Conservation (phyloP, 306 rosid genomes). For the Lupinus albus region DNA sequence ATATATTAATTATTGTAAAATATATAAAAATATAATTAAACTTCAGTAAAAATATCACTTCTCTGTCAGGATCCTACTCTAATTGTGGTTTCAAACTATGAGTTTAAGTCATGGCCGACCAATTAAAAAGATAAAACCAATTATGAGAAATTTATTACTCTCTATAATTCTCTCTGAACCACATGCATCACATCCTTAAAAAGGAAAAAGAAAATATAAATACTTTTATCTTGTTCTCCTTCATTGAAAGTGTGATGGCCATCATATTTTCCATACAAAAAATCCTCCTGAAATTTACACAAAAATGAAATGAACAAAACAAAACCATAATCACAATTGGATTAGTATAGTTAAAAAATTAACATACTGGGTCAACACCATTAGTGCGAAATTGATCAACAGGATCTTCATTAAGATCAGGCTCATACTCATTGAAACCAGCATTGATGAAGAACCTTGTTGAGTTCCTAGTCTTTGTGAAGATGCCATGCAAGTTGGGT, state of each 20-base stretch:
- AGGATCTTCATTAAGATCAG: slow-evolving; percentile 85
- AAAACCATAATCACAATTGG: background rate
- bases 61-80: too few species aligned
- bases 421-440: slow-evolving; percentile 73
- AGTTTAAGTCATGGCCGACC: background rate
- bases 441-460: slow-evolving; percentile 53
- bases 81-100: too few species aligned
- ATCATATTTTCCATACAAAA: slow-evolving; percentile 71
- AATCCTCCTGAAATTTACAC: slow-evolving; percentile 69
- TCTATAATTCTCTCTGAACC: background rate
- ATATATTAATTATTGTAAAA: too few species aligned
- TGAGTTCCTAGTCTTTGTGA: slow-evolving; percentile 31
- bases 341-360: background rate
- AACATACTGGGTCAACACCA: slow-evolving; percentile 59
- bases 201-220: background rate
- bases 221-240: slow-evolving; percentile 64
- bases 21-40: too few species aligned
- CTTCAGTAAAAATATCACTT: too few species aligned
- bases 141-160: background rate
- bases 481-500: slow-evolving; percentile 41
- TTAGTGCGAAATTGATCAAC: slow-evolving; percentile 62
- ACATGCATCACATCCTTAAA: slow-evolving; percentile 4
- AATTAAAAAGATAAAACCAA: slow-evolving; percentile 1
- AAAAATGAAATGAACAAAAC: slow-evolving; percentile 32
- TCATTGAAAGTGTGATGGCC: slow-evolving; percentile 82